A percentile compares a stretch with the other conserved stretches of the same genome.
Evolutionary conservation across 2,329 filamentous ascomycete genomes (phyloP).

Genomic region (Diatrype stigma): DNA sequence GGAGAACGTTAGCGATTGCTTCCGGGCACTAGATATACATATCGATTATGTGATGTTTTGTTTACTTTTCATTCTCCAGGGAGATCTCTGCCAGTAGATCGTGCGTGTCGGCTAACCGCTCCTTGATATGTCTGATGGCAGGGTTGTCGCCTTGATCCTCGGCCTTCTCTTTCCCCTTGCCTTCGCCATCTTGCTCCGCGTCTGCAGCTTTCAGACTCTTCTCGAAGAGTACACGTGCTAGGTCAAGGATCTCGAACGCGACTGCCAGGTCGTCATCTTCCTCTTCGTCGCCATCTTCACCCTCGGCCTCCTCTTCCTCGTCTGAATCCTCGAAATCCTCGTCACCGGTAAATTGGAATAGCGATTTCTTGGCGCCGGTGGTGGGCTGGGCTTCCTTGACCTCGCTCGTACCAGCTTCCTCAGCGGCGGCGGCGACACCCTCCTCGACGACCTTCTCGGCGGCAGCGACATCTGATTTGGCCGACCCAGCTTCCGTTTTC

Average conservation of each 20-base stretch:
- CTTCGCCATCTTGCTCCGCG: conserved; percentile 33
- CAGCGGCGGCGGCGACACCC: conserved; percentile 39
- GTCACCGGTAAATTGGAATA: conserved; percentile 91
- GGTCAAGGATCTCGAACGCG: conserved; percentile 80
- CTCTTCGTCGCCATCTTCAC: conserved; percentile 41
- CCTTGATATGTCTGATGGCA: conserved; percentile 61
- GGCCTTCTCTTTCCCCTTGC: conserved; percentile 38
- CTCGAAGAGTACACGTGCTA: conserved; percentile 63
- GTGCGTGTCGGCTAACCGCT: conserved; percentile 87
- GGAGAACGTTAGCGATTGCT: conserved; percentile 12
- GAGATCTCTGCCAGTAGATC: conserved; percentile 94
- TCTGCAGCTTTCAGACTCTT: conserved; percentile 46
- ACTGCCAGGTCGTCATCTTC: conserved; percentile 69
- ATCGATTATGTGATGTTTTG: conserved; percentile 9
- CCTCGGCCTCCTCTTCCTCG: conserved; percentile 57
- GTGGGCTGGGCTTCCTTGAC: conserved; percentile 31
- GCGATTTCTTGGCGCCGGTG: conserved; percentile 64
- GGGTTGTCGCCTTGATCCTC: conserved; percentile 35
- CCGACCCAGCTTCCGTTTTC: conserved; percentile 36
- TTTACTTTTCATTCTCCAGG: conserved; percentile 83
- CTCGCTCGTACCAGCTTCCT: conserved; percentile 37
- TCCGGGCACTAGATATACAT: not conserved
- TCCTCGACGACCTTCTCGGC: conserved; percentile 43
- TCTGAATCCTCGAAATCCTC: conserved; percentile 88
- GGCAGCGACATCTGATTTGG: conserved; percentile 27